Percentiles rank a stretch among this genome's conserved stretches.
phyloP scores from a whole-genome alignment of 106 monocot species.

The Iris macrosiphon region DNA sequence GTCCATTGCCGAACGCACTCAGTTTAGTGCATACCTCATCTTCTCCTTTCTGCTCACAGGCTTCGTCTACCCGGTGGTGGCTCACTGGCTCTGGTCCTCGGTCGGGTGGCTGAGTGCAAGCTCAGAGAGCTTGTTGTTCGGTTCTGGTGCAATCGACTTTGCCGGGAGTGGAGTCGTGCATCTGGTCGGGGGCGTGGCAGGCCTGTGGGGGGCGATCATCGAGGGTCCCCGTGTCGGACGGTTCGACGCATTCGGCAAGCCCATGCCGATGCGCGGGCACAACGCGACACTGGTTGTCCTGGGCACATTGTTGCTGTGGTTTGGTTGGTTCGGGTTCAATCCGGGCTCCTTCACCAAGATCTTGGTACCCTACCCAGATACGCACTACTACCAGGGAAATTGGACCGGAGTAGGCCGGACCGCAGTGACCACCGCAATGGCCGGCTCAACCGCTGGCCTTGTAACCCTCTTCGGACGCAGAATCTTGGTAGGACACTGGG shows the following conservation, averaged over 20 bases:
- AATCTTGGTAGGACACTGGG: conserved; percentile 32
- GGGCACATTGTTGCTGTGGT: conserved; percentile 48
- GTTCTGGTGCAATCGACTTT: conserved; percentile 52
- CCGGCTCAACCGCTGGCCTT: conserved; percentile 44
- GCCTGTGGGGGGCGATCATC: conserved; percentile 33
- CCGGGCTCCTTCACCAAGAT: conserved; percentile 46
- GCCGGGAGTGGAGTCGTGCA: conserved; percentile 49
- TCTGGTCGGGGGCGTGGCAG: conserved; percentile 39
- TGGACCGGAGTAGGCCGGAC: conserved; percentile 62
- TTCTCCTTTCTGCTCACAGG: conserved; percentile 49
- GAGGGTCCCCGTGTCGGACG: conserved; percentile 37
- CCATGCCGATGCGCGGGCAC: conserved; percentile 31
- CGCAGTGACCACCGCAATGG: conserved; percentile 45
- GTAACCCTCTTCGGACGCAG: conserved; percentile 47
- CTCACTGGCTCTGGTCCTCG: conserved; percentile 58
- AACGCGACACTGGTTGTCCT: conserved; percentile 33
- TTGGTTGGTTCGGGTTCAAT: conserved; percentile 53
- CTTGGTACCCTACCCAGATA: conserved; percentile 26
- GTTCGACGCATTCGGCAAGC: conserved; percentile 39
- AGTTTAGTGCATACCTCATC: conserved; percentile 60
- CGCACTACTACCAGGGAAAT: conserved; percentile 25
- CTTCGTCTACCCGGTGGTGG: conserved; percentile 67
- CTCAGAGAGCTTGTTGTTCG: conserved; percentile 18
- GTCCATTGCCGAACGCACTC: conserved; percentile 64
- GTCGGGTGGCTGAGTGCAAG: conserved; percentile 39